Evolutionary conservation across 2,329 filamentous ascomycete species (phyloP).

Genomic region (Ascochyta fabae): DNA sequence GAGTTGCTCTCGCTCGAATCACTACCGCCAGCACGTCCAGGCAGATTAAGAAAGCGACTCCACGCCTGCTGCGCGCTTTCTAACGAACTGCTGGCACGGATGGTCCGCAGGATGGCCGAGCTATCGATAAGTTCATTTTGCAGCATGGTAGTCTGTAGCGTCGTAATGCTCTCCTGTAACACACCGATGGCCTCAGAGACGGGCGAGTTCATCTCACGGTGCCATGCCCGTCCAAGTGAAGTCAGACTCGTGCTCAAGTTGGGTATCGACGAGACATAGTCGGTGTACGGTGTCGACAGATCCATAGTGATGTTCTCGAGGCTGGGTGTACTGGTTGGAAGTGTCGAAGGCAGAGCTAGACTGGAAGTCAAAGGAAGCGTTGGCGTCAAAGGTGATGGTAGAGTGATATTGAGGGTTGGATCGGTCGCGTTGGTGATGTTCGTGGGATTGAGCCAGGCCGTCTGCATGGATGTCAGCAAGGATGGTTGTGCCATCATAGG

Average conservation of each 20-base stretch:
- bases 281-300: slow-evolving; percentile 34
- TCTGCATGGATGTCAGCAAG: slow-evolving; percentile 18
- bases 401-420: slow-evolving; percentile 14
- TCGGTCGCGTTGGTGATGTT: slow-evolving; percentile 9
- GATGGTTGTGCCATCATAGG: background rate
- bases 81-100: slow-evolving; percentile 42
- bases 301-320: slow-evolving; percentile 24
- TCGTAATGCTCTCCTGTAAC: slow-evolving; percentile 39
- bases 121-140: slow-evolving; percentile 32
- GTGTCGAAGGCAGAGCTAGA: slow-evolving; percentile 17
- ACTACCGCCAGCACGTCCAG: slow-evolving; percentile 18
- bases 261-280: slow-evolving; percentile 40
- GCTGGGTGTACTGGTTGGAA: slow-evolving; percentile 21
- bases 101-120: slow-evolving; percentile 42
- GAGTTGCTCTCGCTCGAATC: background rate
- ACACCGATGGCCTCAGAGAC: slow-evolving; percentile 40
- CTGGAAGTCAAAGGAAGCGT: slow-evolving; percentile 28
- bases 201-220: slow-evolving; percentile 47
- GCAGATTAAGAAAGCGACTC: slow-evolving; percentile 42
- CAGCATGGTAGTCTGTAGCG: slow-evolving; percentile 40
- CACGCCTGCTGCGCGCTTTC: slow-evolving; percentile 43
- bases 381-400: slow-evolving; percentile 13
- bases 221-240: slow-evolving; percentile 43
- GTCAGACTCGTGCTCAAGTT: slow-evolving; percentile 38
- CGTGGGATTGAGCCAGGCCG: slow-evolving; percentile 24